A percentile compares a stretch with the other conserved stretches of the same genome.
Evolutionary conservation across 495 filamentous ascomycete genomes (phyloP).

Genomic region (Penicillium mononematosum): DNA sequence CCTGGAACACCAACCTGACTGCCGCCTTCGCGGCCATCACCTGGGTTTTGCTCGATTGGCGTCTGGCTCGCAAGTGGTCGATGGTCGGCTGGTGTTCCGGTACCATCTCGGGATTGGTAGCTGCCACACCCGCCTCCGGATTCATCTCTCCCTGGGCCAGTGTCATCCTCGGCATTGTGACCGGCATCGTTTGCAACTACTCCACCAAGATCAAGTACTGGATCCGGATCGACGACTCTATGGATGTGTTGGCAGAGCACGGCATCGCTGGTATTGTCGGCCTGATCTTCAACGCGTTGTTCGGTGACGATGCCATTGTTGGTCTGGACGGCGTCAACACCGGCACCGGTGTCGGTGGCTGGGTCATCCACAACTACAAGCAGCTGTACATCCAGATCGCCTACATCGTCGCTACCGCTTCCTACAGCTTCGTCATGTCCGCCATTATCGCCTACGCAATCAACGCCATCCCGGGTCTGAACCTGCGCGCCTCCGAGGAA

Average conservation of each 20-base stretch:
- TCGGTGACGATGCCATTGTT: conserved; percentile 85
- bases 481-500: conserved; percentile 89
- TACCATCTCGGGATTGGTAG: conserved; percentile 84
- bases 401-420: conserved; percentile 72
- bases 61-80: conserved; percentile 95
- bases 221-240: conserved; percentile 89
- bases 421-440: conserved; percentile 82
- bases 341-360: conserved; percentile 69
- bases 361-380: conserved; percentile 82
- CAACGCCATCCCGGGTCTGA: conserved; percentile 83
- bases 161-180: conserved; percentile 78
- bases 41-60: conserved; percentile 92
- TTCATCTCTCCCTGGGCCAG: conserved; percentile 89
- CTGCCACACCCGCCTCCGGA: conserved; percentile 85
- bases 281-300: conserved; percentile 88
- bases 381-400: conserved; percentile 92
- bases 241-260: conserved; percentile 99
- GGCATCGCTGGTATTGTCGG: conserved; percentile 91
- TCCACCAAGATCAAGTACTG: conserved; percentile 97
- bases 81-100: conserved; percentile 99
- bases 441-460: conserved; percentile 79
- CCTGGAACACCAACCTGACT: conserved; percentile 94
- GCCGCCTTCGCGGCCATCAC: conserved; percentile 84
- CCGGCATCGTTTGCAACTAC: conserved; percentile 89
- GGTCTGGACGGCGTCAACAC: conserved; percentile 92